phyloP scores from a whole-genome alignment of 768 basidiomycete genomes.

The Pluteus cervinus region DNA sequence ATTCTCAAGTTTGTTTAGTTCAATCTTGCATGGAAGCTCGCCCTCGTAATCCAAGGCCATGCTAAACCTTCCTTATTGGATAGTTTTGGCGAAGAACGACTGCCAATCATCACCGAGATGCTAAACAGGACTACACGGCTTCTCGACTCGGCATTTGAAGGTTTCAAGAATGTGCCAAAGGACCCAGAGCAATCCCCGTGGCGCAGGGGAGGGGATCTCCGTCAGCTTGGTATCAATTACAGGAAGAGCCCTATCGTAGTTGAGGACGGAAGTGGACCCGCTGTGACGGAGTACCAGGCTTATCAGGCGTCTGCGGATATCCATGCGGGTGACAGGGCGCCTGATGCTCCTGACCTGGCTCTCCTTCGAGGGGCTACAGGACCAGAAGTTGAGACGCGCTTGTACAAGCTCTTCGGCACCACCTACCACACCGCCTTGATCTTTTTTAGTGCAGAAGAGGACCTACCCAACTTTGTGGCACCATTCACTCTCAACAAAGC shows the following conservation, averaged over 20 bases:
- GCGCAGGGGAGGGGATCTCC: background rate
- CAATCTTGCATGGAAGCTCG: slow-evolving; percentile 27
- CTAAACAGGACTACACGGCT: slow-evolving; percentile 23
- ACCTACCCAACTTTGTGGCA: too few relatives aligned
- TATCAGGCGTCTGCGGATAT: slow-evolving; percentile 18
- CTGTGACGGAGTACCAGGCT: too few relatives aligned
- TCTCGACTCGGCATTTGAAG: slow-evolving; percentile 13
- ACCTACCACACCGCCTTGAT: slow-evolving; percentile 35
- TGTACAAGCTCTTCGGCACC: slow-evolving; percentile 30
- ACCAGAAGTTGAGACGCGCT: slow-evolving; percentile 16
- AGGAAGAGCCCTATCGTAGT: slow-evolving; percentile 1
- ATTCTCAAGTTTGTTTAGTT: slow-evolving; percentile 13
- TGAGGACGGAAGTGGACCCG: too few relatives aligned
- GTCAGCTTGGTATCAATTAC: background rate
- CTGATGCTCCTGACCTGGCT: slow-evolving; percentile 31
- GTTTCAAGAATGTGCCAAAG: slow-evolving; percentile 1
- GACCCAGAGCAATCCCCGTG: slow-evolving; percentile 8
- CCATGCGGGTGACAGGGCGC: slow-evolving; percentile 38
- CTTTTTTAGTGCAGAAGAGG: slow-evolving; percentile 25
- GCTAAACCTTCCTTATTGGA: slow-evolving; percentile 18
- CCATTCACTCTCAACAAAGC: slow-evolving; percentile 14
- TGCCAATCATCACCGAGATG: slow-evolving; percentile 31
- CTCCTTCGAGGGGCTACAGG: slow-evolving; percentile 10
- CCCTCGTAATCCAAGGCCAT: slow-evolving; percentile 18
- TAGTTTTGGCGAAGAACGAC: slow-evolving; percentile 23